Conservation (phyloP, 1,284 basidiomycete species). For the Stereum hirsutum region DNA sequence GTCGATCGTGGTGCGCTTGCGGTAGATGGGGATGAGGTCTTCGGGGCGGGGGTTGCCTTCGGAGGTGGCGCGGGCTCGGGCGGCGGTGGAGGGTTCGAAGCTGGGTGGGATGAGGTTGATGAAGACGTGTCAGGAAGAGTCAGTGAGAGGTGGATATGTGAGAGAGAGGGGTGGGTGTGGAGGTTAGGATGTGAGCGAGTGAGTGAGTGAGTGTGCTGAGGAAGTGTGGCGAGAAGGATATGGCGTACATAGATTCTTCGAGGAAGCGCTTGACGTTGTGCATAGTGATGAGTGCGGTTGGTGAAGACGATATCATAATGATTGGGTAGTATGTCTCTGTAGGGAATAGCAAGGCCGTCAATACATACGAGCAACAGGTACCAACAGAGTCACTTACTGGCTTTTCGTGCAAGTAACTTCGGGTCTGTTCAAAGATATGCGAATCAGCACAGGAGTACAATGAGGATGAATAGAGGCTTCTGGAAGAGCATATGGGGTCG, state of each 20-base stretch:
- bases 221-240: neutral
- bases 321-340: constrained; percentile 76
- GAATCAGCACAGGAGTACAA: neutral
- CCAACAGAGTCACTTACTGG: constrained; percentile 35
- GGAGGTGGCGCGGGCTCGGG: constrained; percentile 54
- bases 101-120: too few species aligned
- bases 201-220: neutral
- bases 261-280: constrained; percentile 94
- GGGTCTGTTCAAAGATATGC: constrained; percentile 25
- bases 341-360: neutral
- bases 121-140: neutral
- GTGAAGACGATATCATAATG: constrained; percentile 94
- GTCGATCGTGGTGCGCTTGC: constrained; percentile 62
- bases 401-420: constrained; percentile 51
- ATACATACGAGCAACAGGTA: too few species aligned
- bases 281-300: constrained; percentile 94
- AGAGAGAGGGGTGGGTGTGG: neutral
- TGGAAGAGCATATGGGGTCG: too few species aligned
- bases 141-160: neutral
- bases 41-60: constrained; percentile 74
- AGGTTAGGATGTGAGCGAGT: too few species aligned
- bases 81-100: constrained; percentile 74
- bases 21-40: constrained; percentile 78
- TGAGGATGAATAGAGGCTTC: constrained; percentile 1
- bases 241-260: constrained; percentile 74